Evolutionary conservation across 768 basidiomycete species (phyloP), one percentile per base, ranked within the genome.

Genomic region (Leccinum obscurum): DNA sequence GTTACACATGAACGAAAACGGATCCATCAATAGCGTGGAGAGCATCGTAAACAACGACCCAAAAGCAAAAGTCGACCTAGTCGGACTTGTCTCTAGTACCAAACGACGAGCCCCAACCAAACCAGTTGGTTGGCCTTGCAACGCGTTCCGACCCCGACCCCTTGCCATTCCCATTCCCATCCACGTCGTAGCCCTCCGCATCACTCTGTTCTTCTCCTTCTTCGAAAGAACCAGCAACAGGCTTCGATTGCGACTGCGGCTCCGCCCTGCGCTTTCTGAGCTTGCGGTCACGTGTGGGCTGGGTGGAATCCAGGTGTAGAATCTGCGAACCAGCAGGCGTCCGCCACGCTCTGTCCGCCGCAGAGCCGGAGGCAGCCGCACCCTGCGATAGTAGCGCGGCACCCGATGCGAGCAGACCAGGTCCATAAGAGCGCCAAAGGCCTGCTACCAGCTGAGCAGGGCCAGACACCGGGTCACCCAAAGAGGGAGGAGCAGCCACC

Each of bases 371-470:
- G 17, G 77, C 75, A 0, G 77, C 75, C 13, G 82, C 76, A 22
- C 82, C 77, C 61, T 86, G 84, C 17, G 78, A 78, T 14, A 92
- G 72, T 4, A 92, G 70, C 3, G 84, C 83, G 0, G 88, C 81
- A 20, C 90, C 88, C 1, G 84, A 81, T 3, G 88, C 89, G 13
- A 93, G 66, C 48, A 93, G 80, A 3, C 80, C 70, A 0, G 92
- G 92, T 1, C 90, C 92, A 62, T 91, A 93, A 2, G 85, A 83
- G n/a, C 80, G 78, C 92, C 92, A 93, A 15, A 94, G 76, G 0
- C 83, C 84, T 22, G 80, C 82, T 2, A 82, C 81, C 20, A 92
- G 77, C 67, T 88, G 85, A 17, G 82, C 80, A 5, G 90, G 89
- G 3, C 88, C 89, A 13, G 83, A 82, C 14, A 81, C 78, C 0